Conservation (phyloP, 176 grass and related monocot genomes). For the Zea luxurians region DNA sequence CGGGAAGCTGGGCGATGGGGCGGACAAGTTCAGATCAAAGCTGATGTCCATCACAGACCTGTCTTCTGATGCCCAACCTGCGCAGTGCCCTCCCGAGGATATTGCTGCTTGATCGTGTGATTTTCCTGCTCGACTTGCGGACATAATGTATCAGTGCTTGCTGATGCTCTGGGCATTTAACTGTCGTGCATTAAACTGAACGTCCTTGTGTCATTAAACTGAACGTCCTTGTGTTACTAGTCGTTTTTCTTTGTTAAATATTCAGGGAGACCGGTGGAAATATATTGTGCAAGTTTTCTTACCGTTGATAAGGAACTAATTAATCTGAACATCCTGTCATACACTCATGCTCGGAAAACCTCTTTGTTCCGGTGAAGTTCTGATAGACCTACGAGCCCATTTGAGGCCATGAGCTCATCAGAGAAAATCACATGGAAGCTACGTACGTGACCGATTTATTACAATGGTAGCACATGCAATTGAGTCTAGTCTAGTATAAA, state of each 20-base stretch:
- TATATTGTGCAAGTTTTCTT: slow-evolving; percentile 43
- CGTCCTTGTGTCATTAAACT: slow-evolving; percentile 30
- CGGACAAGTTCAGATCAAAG: slow-evolving; percentile 73
- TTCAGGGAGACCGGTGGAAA: background rate
- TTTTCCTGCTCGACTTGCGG: slow-evolving; percentile 31
- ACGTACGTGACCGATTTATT: background rate
- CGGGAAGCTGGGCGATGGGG: slow-evolving; percentile 28
- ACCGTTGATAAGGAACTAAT: slow-evolving; percentile 19
- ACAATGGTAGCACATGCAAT: too few species aligned
- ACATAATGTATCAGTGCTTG: slow-evolving; percentile 37
- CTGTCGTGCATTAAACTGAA: slow-evolving; percentile 31
- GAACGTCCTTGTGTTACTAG: slow-evolving; percentile 23
- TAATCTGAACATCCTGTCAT: slow-evolving; percentile 18
- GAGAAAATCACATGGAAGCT: background rate
- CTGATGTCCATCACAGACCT: slow-evolving; percentile 84
- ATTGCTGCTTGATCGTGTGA: slow-evolving; percentile 9
- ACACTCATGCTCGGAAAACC: background rate
- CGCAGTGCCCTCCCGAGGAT: slow-evolving; percentile 41
- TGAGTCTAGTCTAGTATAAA: background rate
- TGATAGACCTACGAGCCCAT: background rate
- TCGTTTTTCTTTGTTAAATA: slow-evolving; percentile 1
- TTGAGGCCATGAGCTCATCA: background rate
- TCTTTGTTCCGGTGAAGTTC: background rate
- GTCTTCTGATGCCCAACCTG: slow-evolving; percentile 51
- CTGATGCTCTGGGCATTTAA: slow-evolving; percentile 36